Base-by-base conservation (phyloP, 225 moss, liverwort and hornwort species). In the Thuidium tamariscinum region DNA sequence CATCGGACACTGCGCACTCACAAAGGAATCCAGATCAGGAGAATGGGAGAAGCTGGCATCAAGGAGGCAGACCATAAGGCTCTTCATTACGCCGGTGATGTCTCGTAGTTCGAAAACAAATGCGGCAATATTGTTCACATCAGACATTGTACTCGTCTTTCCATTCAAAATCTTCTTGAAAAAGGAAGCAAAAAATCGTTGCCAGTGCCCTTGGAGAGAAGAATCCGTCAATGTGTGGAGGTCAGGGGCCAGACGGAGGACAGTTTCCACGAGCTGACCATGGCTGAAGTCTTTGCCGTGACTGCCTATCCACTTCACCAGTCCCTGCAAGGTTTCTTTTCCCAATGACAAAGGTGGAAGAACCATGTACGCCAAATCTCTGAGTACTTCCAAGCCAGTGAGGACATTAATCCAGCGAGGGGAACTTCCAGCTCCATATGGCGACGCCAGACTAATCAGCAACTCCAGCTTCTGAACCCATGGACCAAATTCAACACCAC, bases 391-490 rank as follows among this genome's bases (percentile, higher is more conserved):
- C 82, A 92, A 89, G 85, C 88, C 87, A 37, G 88, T 81, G 23
- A 89, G 34, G 14, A 92, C 75, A 54, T 54, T 88, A 19, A 87
- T 84, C 92, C 89, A 92, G 34, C 86, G 86, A 39, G 79, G 89
- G 82, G 75, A 75, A 54, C 75, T 75, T 52, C 88, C 75, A 54
- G 23, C 54, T 86, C 85, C 88, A 72, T 85, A 84, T 27, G 85
- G 88, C 55, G 88, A 88, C 42, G 85, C 91, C 69, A 94, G 79
- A 72, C 78, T 78, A 25, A 92, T 89, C 78, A 94, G 90, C 56
- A 91, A 83, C 49, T 92, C 91, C 11, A 92, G 85, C 20, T 89
- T 92, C n/a, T 41, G 79, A 59, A 93, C 77, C 90, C 92, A 93
- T 37, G 56, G 55, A n/a, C 62, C 22, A 69, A 88, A 67, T 66